Conservation (phyloP, 108 stramenopile genomes). For the Cyclotella atomus region DNA sequence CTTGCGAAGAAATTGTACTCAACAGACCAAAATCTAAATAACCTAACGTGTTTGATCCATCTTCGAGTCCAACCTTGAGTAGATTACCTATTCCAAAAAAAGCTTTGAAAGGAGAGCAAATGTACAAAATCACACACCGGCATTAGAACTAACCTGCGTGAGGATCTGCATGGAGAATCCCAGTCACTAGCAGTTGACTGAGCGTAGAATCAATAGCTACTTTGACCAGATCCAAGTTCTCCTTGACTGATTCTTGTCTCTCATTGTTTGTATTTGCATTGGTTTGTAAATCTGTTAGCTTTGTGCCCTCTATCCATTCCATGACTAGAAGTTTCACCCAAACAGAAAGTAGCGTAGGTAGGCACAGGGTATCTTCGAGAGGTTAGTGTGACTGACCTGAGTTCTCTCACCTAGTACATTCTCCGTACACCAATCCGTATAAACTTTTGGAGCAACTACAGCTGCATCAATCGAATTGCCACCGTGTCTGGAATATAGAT, state of each 20-base stretch:
- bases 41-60: conserved; percentile 48
- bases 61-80: conserved; percentile 53
- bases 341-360: no score
- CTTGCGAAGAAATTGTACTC: conserved; percentile 58
- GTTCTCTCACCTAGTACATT: conserved; percentile 43
- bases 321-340: no score
- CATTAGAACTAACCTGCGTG: no score
- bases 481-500: conserved; percentile 52
- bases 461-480: conserved; percentile 36
- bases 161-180: conserved; percentile 76
- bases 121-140: no score
- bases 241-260: conserved; percentile 27
- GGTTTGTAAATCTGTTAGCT: conserved; percentile 43
- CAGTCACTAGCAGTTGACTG: conserved; percentile 74
- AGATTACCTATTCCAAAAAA: no score
- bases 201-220: conserved; percentile 77
- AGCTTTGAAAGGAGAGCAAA: no score
- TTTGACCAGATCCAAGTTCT: conserved; percentile 68
- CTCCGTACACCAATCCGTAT: conserved; percentile 56
- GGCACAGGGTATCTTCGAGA: no score
- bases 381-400: no score
- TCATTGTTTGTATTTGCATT: not conserved
- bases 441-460: conserved; percentile 63
- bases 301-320: conserved; percentile 72
- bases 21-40: conserved; percentile 84